Conservation (phyloP, 2,329 filamentous ascomycete genomes). For the Magnaporthiopsis rhizophila region DNA sequence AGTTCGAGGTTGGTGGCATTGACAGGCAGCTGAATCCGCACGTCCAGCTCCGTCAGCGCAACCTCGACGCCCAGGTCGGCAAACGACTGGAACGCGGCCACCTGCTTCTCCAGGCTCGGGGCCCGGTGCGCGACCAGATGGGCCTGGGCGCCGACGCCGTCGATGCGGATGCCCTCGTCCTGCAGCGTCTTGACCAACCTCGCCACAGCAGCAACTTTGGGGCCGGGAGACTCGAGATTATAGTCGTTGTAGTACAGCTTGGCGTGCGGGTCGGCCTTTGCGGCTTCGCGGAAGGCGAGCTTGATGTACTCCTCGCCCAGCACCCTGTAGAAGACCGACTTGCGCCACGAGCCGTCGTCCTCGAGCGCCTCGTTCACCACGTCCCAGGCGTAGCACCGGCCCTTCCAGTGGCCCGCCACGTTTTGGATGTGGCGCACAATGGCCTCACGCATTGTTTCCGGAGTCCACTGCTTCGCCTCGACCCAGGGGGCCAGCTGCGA, state of each 20-base stretch:
- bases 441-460: constrained; percentile 37
- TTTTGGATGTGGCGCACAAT: constrained; percentile 42
- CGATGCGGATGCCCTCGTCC: constrained; percentile 32
- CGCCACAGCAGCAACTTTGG: constrained; percentile 21
- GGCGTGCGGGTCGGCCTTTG: constrained; percentile 30
- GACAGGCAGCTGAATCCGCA: constrained; percentile 4
- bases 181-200: constrained; percentile 20
- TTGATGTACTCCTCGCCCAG: constrained; percentile 37
- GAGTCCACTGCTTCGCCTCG: constrained; percentile 35
- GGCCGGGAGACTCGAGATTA: constrained; percentile 30
- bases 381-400: constrained; percentile 40
- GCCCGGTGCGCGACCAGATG: constrained; percentile 36
- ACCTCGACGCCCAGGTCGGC: constrained; percentile 33
- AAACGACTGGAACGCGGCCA: constrained; percentile 29
- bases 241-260: constrained; percentile 47
- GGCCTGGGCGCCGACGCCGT: constrained; percentile 38
- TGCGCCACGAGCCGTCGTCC: constrained; percentile 33
- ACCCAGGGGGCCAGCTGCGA: constrained; percentile 42
- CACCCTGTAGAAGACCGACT: constrained; percentile 31
- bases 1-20: constrained; percentile 5
- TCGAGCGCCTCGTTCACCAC: constrained; percentile 45
- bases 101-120: constrained; percentile 25
- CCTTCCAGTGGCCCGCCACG: constrained; percentile 32
- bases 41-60: constrained; percentile 40
- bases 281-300: constrained; percentile 35